Evolutionary conservation across 768 basidiomycete species (phyloP).

Genomic region (Dioszegia crocea): DNA sequence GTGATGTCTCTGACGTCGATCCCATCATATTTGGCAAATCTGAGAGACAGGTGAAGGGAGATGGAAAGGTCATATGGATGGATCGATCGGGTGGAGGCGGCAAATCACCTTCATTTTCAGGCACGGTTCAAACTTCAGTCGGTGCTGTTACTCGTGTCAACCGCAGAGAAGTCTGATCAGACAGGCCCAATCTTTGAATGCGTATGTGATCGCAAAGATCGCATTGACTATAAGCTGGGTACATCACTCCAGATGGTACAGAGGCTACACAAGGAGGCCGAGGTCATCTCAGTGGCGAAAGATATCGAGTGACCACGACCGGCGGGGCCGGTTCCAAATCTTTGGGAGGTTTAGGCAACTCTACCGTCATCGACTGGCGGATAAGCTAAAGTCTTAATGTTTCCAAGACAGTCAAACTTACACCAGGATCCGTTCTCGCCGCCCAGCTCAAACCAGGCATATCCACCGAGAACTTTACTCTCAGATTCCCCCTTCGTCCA

Average conservation of each 20-base stretch:
- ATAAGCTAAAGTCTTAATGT: no score
- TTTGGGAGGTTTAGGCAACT: conserved; percentile 15
- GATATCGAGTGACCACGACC: conserved; percentile 15
- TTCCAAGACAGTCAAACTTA: conserved; percentile 12
- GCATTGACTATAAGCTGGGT: no score
- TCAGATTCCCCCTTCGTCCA: conserved; percentile 70
- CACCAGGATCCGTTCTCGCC: conserved; percentile 56
- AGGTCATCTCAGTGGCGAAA: conserved; percentile 12
- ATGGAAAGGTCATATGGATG: no score
- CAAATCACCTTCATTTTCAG: background rate
- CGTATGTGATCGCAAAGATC: no score
- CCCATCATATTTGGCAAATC: background rate
- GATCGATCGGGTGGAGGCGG: background rate
- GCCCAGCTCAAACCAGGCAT: conserved; percentile 83
- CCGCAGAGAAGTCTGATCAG: no score
- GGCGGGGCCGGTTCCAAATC: conserved; percentile 26
- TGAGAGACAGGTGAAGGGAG: no score
- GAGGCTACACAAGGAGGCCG: no score
- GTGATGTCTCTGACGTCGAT: no score
- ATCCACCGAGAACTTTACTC: conserved; percentile 76
- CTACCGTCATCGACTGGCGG: conserved; percentile 10
- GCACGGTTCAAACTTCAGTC: no score
- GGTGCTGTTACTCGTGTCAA: no score
- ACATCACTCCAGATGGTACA: no score
- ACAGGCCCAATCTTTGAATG: no score